phyloP scores from a whole-genome alignment of 768 basidiomycete genomes.

The Suillus discolor region DNA sequence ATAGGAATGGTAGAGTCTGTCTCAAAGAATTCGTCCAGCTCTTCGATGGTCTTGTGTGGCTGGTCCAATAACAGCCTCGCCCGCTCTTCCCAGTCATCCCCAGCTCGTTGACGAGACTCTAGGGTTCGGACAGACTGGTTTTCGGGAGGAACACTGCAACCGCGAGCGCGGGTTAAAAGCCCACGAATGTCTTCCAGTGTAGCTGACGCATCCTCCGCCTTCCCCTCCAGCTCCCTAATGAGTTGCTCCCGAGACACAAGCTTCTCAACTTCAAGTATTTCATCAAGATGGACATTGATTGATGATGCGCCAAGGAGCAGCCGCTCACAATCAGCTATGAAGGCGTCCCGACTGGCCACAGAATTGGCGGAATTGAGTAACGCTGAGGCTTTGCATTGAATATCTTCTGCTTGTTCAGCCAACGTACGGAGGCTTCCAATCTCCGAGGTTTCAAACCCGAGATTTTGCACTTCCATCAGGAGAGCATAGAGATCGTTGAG shows the following conservation, averaged over 20 bases:
- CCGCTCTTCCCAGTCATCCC: constrained; percentile 76
- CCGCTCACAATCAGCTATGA: constrained; percentile 70
- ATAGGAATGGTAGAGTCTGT: constrained; percentile 70
- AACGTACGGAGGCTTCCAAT: constrained; percentile 57
- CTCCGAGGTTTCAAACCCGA: constrained; percentile 87
- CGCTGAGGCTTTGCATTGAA: constrained; percentile 53
- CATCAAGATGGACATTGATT: constrained; percentile 82
- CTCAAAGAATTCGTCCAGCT: constrained; percentile 72
- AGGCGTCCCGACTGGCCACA: constrained; percentile 53
- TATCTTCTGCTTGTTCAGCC: constrained; percentile 65
- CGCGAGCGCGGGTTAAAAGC: constrained; percentile 68
- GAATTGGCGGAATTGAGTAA: constrained; percentile 48
- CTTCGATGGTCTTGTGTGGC: constrained; percentile 72
- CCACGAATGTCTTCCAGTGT: constrained; percentile 79
- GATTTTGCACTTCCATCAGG: constrained; percentile 67
- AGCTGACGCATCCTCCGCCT: constrained; percentile 63
- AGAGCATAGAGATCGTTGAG: constrained; percentile 72
- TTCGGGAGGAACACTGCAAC: constrained; percentile 64
- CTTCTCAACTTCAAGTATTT: constrained; percentile 75
- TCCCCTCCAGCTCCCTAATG: constrained; percentile 72
- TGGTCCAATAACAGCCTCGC: constrained; percentile 68
- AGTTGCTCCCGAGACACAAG: constrained; percentile 82
- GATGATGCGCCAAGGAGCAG: constrained; percentile 71
- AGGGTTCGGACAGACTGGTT: constrained; percentile 68
- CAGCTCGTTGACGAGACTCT: constrained; percentile 63